Evolutionary conservation across 345 rosid genomes (phyloP), one percentile per base, ranked within the genome.

Genomic region (Pelargonium nanum): DNA sequence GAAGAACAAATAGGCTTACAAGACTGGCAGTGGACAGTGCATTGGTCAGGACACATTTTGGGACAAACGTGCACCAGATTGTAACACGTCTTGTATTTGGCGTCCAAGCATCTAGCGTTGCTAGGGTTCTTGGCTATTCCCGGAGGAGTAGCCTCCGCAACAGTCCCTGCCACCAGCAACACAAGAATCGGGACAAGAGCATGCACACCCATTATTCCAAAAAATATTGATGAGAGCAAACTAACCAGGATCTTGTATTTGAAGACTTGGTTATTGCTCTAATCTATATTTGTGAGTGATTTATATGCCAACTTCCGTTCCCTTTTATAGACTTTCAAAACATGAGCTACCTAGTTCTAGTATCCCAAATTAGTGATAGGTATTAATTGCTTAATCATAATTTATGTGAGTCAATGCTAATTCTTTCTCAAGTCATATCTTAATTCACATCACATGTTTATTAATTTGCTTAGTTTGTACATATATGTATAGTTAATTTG

Each of bases 61-160:
- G 67, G 67, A 20, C 67, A 64, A 64, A 22, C 16, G 7, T 26
- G 60, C 55, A 30, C 22, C 48, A 28, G 16, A 12, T 19, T 45
- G 55, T 53, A 53, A 20, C 70, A 54, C 45, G 6, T 15, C 12
- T 34, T 34, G 45, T 34, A 34, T 15, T 9, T 34, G 1, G 45
- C 13, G 45, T 34, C 45, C 45, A 5, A 5, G 12, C 45, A 34
- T 15, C 6, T 15, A 15, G 45, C 45, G 45, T 34, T 34, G 45
- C 45, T 34, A 34, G 45, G 45, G 45, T 34, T 34, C 45, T 34
- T 34, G 7, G 45, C 45, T 34, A 34, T 34, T 9, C 45, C 45
- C 45, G 45, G 45, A 9, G 45, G 45, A 9, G 45, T 34, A 9
- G 7, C 45, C 45, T 34, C 45, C 45, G 45, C 45, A 9, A 34